Evolutionary conservation across 1,284 basidiomycete species (phyloP).

Genomic region (Rhizoctonia solani): DNA sequence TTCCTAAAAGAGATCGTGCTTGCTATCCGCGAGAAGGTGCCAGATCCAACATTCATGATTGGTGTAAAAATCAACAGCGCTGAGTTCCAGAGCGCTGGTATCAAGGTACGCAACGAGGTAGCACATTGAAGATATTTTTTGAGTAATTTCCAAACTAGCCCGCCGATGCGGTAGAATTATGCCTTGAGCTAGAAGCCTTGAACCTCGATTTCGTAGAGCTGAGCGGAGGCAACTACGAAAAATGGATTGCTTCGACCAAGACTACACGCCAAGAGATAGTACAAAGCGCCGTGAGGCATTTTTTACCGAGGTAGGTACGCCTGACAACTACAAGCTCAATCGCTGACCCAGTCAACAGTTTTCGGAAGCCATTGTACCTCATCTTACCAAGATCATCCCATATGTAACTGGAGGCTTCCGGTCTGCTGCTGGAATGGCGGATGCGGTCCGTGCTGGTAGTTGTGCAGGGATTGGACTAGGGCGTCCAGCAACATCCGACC

Average conservation of each 20-base stretch:
- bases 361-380: conserved; percentile 49
- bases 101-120: conserved; percentile 29
- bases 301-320: conserved; percentile 43
- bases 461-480: conserved; percentile 52
- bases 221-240: conserved; percentile 52
- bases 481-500: conserved; percentile 53
- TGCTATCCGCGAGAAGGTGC: conserved; percentile 47
- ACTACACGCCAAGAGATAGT: conserved; percentile 42
- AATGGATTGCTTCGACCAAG: conserved; percentile 43
- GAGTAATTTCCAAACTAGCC: conserved; percentile 28
- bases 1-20: conserved; percentile 47
- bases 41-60: conserved; percentile 49
- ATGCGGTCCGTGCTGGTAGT: conserved; percentile 45
- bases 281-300: conserved; percentile 50
- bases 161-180: conserved; percentile 53
- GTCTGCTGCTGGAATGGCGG: conserved; percentile 49
- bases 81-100: conserved; percentile 43
- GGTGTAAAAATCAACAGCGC: conserved; percentile 55
- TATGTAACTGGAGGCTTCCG: conserved; percentile 56
- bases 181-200: conserved; percentile 50
- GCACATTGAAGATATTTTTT: neutral
- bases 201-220: conserved; percentile 58
- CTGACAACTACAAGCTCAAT: neutral
- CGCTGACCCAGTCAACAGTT: conserved; percentile 47
- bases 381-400: conserved; percentile 48